These are phyloP conservation scores for Phytomonas sp. DNA, from an alignment of 208 protist genomes.

Conservation along the genomic window DNA sequence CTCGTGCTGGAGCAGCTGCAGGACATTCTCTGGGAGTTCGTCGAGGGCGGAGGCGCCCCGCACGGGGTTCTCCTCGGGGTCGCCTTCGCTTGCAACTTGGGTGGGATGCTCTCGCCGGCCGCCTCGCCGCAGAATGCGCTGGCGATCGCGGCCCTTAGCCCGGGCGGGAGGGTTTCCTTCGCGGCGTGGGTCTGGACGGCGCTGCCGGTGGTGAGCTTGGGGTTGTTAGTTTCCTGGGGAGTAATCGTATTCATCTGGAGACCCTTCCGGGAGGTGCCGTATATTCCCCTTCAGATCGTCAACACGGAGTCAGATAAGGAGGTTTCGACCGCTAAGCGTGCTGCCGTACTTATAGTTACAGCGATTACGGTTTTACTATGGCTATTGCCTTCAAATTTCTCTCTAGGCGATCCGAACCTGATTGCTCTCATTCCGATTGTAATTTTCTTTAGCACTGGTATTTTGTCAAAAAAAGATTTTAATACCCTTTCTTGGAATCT, in stretches of 20 bases:
- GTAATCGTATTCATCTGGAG: constrained; percentile 80
- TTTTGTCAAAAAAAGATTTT: constrained; percentile 89
- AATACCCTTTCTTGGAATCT: constrained; percentile 91
- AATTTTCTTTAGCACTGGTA: constrained; percentile 89
- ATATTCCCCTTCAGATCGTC: constrained; percentile 82
- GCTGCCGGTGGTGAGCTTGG: constrained; percentile 67
- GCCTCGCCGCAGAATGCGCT: constrained; percentile 92
- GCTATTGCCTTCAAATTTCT: constrained; percentile 63
- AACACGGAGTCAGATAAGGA: constrained; percentile 42
- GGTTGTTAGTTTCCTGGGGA: constrained; percentile 55
- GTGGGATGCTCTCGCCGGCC: constrained; percentile 93
- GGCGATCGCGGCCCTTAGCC: constrained; percentile 63
- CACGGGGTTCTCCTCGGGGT: constrained; percentile 88
- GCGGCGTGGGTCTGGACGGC: constrained; percentile 74
- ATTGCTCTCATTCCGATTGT: constrained; percentile 89
- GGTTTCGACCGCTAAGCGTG: constrained; percentile 35
- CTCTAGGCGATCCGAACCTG: constrained; percentile 90
- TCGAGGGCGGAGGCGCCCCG: constrained; percentile 61
- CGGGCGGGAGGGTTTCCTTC: constrained; percentile 76
- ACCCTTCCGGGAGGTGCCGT: constrained; percentile 78
- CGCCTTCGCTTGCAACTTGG: constrained; percentile 91
- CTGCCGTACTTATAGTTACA: constrained; percentile 67
- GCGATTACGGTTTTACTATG: constrained; percentile 78
- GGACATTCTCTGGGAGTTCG: constrained; percentile 84
- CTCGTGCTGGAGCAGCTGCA: constrained; percentile 84